Evolutionary conservation across 192 early-diverging fungal genomes (phyloP).

Genomic region (Coemansia sp.): DNA sequence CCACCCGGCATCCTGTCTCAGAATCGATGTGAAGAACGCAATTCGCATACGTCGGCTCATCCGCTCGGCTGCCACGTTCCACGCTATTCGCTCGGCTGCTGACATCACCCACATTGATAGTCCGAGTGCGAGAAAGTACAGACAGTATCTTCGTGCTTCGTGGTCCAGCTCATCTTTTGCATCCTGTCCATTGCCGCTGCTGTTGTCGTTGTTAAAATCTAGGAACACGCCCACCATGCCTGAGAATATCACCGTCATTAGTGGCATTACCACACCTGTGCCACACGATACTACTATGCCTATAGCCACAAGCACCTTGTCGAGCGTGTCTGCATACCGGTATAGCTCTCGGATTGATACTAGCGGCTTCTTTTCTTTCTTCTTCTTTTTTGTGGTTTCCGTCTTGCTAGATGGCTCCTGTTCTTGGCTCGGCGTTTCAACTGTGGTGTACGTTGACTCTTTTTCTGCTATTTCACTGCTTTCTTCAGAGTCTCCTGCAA

Average conservation of each 20-base stretch:
- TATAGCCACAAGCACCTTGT: conserved; percentile 58
- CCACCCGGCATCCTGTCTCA: conserved; percentile 87
- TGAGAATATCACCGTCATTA: conserved; percentile 57
- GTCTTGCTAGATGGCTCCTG: not conserved
- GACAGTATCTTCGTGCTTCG: conserved; percentile 48
- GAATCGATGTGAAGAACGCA: conserved; percentile 71
- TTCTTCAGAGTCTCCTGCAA: not conserved
- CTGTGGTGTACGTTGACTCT: not conserved
- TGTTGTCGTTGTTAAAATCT: conserved; percentile 13
- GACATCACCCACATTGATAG: conserved; percentile 26
- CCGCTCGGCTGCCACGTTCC: conserved; percentile 54
- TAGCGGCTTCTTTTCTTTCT: conserved; percentile 50
- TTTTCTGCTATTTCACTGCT: not conserved
- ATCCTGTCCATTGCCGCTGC: not conserved
- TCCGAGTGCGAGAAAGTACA: conserved; percentile 40
- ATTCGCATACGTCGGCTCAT: conserved; percentile 74
- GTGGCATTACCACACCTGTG: conserved; percentile 46
- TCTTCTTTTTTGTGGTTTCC: conserved; percentile 11
- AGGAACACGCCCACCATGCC: conserved; percentile 27
- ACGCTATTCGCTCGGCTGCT: conserved; percentile 19
- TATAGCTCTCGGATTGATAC: conserved; percentile 65
- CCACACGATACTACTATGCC: conserved; percentile 45
- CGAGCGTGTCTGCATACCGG: conserved; percentile 64
- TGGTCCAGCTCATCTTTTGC: conserved; percentile 29
- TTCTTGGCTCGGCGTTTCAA: not conserved